Conservation (phyloP, 108 stramenopile species). For the Fragilaria crotonensis region DNA sequence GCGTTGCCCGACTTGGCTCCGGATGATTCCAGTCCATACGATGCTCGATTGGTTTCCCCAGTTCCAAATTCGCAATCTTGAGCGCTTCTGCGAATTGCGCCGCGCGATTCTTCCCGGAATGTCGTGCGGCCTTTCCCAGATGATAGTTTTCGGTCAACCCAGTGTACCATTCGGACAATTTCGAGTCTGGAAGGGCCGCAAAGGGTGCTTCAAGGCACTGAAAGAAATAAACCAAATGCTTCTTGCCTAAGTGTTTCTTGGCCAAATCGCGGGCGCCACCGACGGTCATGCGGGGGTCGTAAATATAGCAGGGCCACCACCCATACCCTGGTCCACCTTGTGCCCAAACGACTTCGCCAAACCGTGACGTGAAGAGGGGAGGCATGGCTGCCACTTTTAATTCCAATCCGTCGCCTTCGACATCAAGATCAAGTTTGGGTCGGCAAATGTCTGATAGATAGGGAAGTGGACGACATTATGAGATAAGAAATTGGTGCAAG, state of each 20-base stretch:
- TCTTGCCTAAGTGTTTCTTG: slow-evolving; percentile 71
- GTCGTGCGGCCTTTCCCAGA: slow-evolving; percentile 64
- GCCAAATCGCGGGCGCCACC: slow-evolving; percentile 70
- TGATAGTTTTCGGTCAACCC: slow-evolving; percentile 72
- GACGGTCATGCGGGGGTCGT: slow-evolving; percentile 70
- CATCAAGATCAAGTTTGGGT: slow-evolving; percentile 14
- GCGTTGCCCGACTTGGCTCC: neutral
- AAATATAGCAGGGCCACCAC: slow-evolving; percentile 56
- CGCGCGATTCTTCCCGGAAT: slow-evolving; percentile 41
- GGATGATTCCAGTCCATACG: slow-evolving; percentile 81
- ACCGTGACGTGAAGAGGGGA: slow-evolving; percentile 58
- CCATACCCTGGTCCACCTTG: slow-evolving; percentile 74
- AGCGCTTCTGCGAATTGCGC: slow-evolving; percentile 54
- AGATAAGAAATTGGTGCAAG: too few relatives aligned
- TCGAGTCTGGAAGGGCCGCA: slow-evolving; percentile 47
- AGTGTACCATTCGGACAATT: slow-evolving; percentile 54
- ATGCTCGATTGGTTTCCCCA: slow-evolving; percentile 58
- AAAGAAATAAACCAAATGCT: slow-evolving; percentile 79
- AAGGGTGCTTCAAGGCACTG: slow-evolving; percentile 80
- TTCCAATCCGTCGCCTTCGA: slow-evolving; percentile 53
- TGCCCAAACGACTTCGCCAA: slow-evolving; percentile 81
- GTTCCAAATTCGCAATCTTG: slow-evolving; percentile 60
- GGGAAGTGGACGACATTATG: too few relatives aligned
- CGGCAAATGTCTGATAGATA: too few relatives aligned
- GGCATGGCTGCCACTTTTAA: slow-evolving; percentile 53